These are phyloP conservation scores for Ricinus communis DNA, from an alignment of 345 rosid genomes.

Conservation along the genomic window DNA sequence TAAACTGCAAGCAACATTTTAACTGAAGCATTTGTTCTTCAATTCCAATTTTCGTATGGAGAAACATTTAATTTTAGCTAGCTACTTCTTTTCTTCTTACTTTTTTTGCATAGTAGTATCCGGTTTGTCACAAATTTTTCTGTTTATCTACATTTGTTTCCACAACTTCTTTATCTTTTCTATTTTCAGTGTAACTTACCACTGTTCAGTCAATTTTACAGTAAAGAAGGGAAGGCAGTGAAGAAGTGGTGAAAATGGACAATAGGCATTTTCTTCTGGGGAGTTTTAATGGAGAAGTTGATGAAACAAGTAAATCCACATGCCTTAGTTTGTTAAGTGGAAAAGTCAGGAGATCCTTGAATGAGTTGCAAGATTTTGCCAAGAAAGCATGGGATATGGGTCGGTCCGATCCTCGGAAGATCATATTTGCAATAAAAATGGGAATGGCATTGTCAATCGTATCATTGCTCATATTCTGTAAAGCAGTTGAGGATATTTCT, in stretches of 20 bases:
- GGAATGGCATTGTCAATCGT: constrained; percentile 56
- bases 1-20: no score
- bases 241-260: no score
- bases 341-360: constrained; percentile 17
- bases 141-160: no score
- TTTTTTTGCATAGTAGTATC: no score
- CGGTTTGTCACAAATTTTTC: no score
- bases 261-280: not conserved
- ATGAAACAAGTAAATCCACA: no score
- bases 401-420: constrained; percentile 52
- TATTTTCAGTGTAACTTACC: no score
- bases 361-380: no score
- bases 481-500: constrained; percentile 42
- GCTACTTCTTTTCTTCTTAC: no score
- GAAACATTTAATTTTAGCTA: not conserved
- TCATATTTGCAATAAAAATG: constrained; percentile 68
- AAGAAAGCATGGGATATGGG: not conserved
- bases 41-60: not conserved
- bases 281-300: not conserved
- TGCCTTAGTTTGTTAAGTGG: not conserved
- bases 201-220: no score
- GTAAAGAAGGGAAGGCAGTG: constrained; percentile 4
- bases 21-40: no score
- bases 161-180: no score
- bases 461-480: constrained; percentile 58